Evolutionary conservation across 345 rosid species (phyloP).

Genomic region (Brassica rapa): DNA sequence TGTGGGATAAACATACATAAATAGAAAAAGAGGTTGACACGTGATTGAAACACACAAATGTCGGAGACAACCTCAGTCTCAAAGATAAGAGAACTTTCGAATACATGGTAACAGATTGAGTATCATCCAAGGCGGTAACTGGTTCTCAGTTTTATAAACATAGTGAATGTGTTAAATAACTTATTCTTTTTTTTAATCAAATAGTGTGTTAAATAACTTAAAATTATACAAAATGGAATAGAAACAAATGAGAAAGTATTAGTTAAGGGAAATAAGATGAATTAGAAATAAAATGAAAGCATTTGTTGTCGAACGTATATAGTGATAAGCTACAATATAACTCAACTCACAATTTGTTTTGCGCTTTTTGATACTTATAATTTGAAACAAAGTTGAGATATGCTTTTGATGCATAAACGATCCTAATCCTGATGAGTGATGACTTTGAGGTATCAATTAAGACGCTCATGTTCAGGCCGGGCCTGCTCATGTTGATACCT

Average conservation of each 20-base stretch:
- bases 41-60: constrained; percentile 1
- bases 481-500: neutral
- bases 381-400: neutral
- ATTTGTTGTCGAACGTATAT: neutral
- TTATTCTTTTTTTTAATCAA: no score
- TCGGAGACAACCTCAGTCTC: constrained; percentile 29
- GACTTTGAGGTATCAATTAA: neutral
- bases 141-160: neutral
- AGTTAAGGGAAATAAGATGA: no score
- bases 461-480: neutral
- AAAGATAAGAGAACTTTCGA: neutral
- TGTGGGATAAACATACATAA: constrained; percentile 15
- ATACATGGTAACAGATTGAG: no score
- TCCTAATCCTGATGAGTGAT: neutral
- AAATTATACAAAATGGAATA: no score
- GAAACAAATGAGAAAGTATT: no score
- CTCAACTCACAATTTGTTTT: neutral
- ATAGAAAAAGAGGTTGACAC: constrained; percentile 15
- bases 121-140: neutral
- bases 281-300: neutral
- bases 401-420: neutral
- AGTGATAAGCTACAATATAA: neutral
- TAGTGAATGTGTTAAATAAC: neutral
- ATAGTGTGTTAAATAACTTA: no score
- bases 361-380: neutral